Base-by-base conservation (phyloP, 2,329 filamentous ascomycete genomes). In the Pleoardoris graminearum region DNA sequence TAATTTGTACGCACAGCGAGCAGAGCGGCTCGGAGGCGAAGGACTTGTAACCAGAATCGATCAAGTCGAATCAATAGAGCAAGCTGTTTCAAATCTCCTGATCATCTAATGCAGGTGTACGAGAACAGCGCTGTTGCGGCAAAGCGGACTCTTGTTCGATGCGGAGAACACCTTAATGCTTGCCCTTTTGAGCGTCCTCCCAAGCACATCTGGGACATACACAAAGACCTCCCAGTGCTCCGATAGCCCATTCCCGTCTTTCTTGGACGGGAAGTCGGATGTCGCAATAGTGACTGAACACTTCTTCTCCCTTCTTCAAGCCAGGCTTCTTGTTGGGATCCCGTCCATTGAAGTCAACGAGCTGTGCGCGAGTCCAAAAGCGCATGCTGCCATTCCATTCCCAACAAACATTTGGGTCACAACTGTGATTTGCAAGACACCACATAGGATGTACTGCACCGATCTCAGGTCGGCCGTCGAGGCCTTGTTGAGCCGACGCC, bases 341-440 rank as follows among this genome's bases (percentile, higher is more conserved):
- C 38, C 65, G 63, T 7, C 69, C 73, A 30, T 69, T 62, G 68
- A 81, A 82, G 5, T 82, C 75, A 4, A 88, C 78, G 32, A 84
- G 77, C 57, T 80, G 76, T 56, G 85, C 77, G 7, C 85, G 78
- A 2, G 84, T 83, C 78, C 79, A 84, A 54, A 94, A 83, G 30
- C 84, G 82, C 82, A 94, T 92, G 47, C 82, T 82, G 1, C 89
- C 89, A 23, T 88, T 86, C 90, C 92, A 97, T 66, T 96, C 90
- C 94, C 94, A 99, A 3, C 84, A 84, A 33, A 97, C 91, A 71
- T 96, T 97, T 7, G 94, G 94, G 69, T 96, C 86, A 75, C 94
- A 99, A 71, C 91, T 91, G 71, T 99, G 94, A 67, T 99, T 99
- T 23, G 93, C 92, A 25, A 97, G 80, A 74, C 92, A 97, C 91